Conservation (phyloP, 164 flowering plant genomes). For the Liriodendron chinense region DNA sequence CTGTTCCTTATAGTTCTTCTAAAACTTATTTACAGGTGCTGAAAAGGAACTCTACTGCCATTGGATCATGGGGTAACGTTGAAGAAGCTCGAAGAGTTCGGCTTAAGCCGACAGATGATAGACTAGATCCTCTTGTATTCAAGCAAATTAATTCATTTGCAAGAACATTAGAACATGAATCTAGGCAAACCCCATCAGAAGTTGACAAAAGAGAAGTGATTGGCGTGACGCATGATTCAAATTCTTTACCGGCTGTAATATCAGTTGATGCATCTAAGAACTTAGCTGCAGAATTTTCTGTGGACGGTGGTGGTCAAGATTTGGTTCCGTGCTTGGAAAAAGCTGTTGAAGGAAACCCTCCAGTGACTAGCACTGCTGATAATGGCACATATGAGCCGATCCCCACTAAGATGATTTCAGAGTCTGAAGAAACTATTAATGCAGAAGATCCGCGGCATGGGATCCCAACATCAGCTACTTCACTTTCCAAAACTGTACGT, state of each 20-base stretch:
- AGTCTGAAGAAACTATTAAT: not conserved
- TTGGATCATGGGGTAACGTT: constrained; percentile 57
- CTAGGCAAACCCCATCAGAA: constrained; percentile 2
- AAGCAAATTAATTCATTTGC: constrained; percentile 34
- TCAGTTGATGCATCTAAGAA: constrained; percentile 8
- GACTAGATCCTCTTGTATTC: constrained; percentile 37
- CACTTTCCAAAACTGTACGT: constrained; percentile 6
- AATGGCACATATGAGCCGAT: not conserved
- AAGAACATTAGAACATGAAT: constrained; percentile 23
- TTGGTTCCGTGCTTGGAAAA: constrained; percentile 1
- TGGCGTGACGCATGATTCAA: constrained; percentile 8
- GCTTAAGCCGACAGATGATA: constrained; percentile 66
- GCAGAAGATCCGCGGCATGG: constrained; percentile 13
- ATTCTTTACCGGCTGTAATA: constrained; percentile 5
- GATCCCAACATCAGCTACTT: constrained; percentile 12
- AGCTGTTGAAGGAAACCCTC: constrained; percentile 2
- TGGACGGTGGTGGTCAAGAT: constrained; percentile 15
- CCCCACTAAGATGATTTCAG: not conserved
- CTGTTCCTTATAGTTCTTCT: not conserved
- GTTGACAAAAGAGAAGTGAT: constrained; percentile 13
- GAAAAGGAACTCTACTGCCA: constrained; percentile 37
- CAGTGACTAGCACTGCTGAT: not conserved
- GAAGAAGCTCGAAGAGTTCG: constrained; percentile 77
- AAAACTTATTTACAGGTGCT: constrained; percentile 18
- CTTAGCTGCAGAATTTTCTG: constrained; percentile 10